These are phyloP conservation scores for Neonectria punicea DNA, from an alignment of 2,329 filamentous ascomycete species.

Conservation along the genomic window DNA sequence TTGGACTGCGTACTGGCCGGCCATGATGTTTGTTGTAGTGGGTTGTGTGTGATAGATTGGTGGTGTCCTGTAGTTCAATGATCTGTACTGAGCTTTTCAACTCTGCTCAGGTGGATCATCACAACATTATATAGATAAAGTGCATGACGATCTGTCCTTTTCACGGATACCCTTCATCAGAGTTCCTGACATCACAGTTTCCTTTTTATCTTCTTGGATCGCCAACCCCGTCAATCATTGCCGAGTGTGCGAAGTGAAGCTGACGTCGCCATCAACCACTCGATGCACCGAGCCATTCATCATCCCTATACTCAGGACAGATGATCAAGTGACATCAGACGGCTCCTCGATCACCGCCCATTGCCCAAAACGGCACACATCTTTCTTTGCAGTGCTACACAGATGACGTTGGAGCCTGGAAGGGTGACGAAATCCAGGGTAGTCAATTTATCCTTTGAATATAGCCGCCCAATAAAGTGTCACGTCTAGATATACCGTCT, in stretches of 20 bases:
- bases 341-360: background rate
- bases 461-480: conserved; percentile 1
- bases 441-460: background rate
- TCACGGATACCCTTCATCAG: background rate
- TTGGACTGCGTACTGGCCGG: background rate
- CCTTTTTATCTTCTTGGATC: background rate
- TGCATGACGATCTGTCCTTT: background rate
- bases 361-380: background rate
- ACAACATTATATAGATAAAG: background rate
- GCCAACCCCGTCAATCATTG: background rate
- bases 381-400: background rate
- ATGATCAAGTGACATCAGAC: background rate
- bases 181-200: background rate
- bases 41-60: background rate
- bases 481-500: background rate
- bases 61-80: background rate
- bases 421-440: background rate
- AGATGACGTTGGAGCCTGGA: background rate
- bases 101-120: background rate
- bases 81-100: too few relatives aligned
- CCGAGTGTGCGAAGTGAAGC: background rate
- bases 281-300: background rate
- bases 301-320: background rate
- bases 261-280: background rate
- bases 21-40: background rate